Conservation (phyloP, 495 filamentous ascomycete genomes). For the Penicillium salamii region DNA sequence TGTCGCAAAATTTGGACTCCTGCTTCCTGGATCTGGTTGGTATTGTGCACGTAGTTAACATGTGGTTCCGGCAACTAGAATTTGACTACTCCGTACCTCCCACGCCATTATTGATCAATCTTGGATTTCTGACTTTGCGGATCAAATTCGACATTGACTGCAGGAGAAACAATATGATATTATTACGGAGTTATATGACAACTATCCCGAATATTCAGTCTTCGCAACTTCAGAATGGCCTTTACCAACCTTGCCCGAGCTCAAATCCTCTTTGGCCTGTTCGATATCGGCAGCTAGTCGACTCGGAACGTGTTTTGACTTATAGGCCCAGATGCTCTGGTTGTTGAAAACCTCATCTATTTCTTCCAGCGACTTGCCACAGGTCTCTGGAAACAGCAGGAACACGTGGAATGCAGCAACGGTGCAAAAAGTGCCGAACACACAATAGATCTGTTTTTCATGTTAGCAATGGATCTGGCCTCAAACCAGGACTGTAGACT, state of each 20-base stretch:
- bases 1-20: too few relatives aligned
- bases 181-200: too few relatives aligned
- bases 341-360: conserved; percentile 60
- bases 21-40: too few relatives aligned
- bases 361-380: conserved; percentile 61
- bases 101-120: too few relatives aligned
- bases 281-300: conserved; percentile 14
- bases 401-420: conserved; percentile 64
- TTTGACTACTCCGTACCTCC: too few relatives aligned
- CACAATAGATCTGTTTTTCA: conserved; percentile 11
- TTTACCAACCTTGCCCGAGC: conserved; percentile 5
- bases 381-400: conserved; percentile 65
- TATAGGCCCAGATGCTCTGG: conserved; percentile 21
- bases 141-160: too few relatives aligned
- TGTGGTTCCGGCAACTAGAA: too few relatives aligned
- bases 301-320: conserved; percentile 8
- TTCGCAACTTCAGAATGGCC: too few relatives aligned
- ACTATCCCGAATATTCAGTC: too few relatives aligned
- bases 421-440: conserved; percentile 36
- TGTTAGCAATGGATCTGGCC: neutral
- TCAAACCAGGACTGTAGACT: neutral
- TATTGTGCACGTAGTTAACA: too few relatives aligned
- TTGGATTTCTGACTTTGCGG: too few relatives aligned
- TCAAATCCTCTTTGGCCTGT: conserved; percentile 14
- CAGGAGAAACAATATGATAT: too few relatives aligned